Percentiles rank a stretch among this genome's conserved stretches.
phyloP scores from a whole-genome alignment of 2,329 filamentous ascomycete species.

The Westerdykella aurantiaca region DNA sequence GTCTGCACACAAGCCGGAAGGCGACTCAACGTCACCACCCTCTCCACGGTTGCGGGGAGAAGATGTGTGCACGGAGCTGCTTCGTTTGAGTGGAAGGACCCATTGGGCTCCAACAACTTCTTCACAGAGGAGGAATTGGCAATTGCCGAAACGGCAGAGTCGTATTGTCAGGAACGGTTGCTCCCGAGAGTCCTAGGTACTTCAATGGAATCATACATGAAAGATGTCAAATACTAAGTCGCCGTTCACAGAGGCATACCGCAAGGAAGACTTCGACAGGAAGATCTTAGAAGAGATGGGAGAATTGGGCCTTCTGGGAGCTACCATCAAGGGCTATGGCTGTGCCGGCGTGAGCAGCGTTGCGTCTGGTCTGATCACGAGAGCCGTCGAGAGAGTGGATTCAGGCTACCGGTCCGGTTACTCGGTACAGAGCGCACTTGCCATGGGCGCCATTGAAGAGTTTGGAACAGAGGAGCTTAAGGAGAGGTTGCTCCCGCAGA shows the following conservation, averaged over 20 bases:
- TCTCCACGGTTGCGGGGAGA: constrained; percentile 28
- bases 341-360: constrained; percentile 85
- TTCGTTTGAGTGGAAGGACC: constrained; percentile 86
- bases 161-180: constrained; percentile 89
- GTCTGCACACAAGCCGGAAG: constrained; percentile 35
- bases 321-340: constrained; percentile 79
- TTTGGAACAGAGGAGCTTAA: constrained; percentile 85
- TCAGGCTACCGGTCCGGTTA: constrained; percentile 88
- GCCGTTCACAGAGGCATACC: constrained; percentile 63
- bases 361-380: constrained; percentile 81
- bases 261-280: constrained; percentile 79
- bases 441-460: constrained; percentile 87
- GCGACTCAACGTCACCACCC: constrained; percentile 32
- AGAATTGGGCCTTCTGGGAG: constrained; percentile 78
- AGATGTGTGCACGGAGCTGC: constrained; percentile 41
- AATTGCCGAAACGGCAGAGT: constrained; percentile 82
- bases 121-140: constrained; percentile 87
- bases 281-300: constrained; percentile 89
- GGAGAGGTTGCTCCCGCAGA: constrained; percentile 69
- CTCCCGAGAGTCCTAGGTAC: constrained; percentile 78
- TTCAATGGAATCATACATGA: constrained; percentile 2
- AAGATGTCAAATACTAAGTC: constrained; percentile 4
- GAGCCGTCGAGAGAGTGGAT: constrained; percentile 85
- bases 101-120: constrained; percentile 66
- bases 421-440: constrained; percentile 89